These are phyloP conservation scores for Solanum chacoense DNA, from an alignment of 305 asterid species.

Conservation along the genomic window DNA sequence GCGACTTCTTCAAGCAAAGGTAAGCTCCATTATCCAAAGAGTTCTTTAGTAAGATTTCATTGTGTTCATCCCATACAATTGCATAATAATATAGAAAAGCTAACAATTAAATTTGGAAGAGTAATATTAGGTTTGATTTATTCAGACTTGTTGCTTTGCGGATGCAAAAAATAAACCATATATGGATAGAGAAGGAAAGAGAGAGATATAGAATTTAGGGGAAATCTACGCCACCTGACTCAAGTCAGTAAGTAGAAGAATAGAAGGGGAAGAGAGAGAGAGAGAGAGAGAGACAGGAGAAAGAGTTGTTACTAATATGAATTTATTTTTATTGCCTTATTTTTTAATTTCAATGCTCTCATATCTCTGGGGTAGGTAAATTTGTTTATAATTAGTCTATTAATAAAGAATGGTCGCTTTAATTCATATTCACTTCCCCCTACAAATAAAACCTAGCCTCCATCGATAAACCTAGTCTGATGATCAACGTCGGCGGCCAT, in stretches of 20 bases:
- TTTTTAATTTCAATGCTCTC: not conserved
- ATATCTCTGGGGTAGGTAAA: not conserved
- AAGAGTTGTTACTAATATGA: not conserved
- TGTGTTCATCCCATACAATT: not conserved
- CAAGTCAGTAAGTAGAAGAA: not conserved
- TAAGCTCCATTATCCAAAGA: not conserved
- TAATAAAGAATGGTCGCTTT: no score
- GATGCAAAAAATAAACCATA: no score
- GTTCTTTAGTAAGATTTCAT: no score
- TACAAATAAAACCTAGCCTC: no score
- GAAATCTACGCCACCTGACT: fast-evolving
- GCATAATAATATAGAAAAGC: no score
- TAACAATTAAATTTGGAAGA: no score
- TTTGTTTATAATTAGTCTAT: no score
- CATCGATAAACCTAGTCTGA: no score
- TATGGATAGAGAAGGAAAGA: not conserved
- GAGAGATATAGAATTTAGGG: not conserved
- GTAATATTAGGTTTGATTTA: no score
- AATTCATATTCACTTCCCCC: no score
- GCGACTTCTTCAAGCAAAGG: not conserved
- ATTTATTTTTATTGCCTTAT: not conserved
- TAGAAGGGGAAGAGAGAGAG: not conserved
- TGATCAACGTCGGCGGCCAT: no score
- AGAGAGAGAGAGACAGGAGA: not conserved
- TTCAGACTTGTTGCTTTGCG: not conserved